Evolutionary conservation across 371 early-diverging fungal genomes (phyloP).

Genomic region (Fennellomyces sp.): DNA sequence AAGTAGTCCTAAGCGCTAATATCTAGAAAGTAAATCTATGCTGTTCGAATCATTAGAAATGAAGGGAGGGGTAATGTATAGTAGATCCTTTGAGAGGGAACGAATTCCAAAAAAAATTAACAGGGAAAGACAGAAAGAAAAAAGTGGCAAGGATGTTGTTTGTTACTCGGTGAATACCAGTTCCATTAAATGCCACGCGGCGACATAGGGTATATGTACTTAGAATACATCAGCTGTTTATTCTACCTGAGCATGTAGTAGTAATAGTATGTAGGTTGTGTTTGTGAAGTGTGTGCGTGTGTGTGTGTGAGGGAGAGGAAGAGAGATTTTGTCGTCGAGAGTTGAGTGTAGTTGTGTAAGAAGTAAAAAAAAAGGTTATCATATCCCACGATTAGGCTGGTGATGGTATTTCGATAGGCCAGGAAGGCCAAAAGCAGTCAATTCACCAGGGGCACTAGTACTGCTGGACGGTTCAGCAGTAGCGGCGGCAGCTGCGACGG

Average conservation of each 20-base stretch:
- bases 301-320: background rate
- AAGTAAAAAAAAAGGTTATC: background rate
- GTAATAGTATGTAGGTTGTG: too few species aligned
- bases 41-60: too few species aligned
- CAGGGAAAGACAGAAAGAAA: too few species aligned
- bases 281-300: background rate
- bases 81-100: too few species aligned
- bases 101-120: too few species aligned
- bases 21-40: too few species aligned
- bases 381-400: background rate
- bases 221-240: slow-evolving; percentile 3
- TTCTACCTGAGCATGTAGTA: background rate
- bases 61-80: too few species aligned
- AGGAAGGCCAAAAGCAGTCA: slow-evolving; percentile 3
- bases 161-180: background rate
- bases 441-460: background rate
- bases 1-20: too few species aligned
- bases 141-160: background rate
- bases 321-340: background rate
- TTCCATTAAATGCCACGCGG: background rate
- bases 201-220: background rate
- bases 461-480: background rate
- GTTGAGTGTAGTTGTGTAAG: background rate
- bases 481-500: slow-evolving; percentile 6
- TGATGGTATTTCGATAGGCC: background rate